These are phyloP conservation scores for Globisporangium irregulare DNA, from an alignment of 352 stramenopile species.

Conservation along the genomic window DNA sequence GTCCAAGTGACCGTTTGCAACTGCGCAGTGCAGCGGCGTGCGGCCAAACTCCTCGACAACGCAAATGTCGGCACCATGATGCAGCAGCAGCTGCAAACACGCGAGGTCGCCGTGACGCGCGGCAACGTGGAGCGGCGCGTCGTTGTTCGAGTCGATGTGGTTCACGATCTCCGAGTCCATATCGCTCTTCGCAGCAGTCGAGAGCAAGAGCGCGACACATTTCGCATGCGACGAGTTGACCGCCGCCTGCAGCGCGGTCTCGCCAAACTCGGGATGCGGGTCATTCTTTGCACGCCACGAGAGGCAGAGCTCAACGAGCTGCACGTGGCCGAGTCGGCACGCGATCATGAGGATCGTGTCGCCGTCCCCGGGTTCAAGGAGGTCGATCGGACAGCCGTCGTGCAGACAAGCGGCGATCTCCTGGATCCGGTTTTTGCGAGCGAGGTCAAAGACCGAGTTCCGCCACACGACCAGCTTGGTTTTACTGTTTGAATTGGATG, in stretches of 20 bases:
- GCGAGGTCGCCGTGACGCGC: conserved; percentile 62
- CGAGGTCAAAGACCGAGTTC: conserved; percentile 57
- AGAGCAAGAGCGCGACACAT: conserved; percentile 61
- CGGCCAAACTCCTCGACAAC: conserved; percentile 79
- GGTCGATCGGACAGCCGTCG: conserved; percentile 71
- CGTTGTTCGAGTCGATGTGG: conserved; percentile 78
- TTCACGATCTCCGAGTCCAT: conserved; percentile 89
- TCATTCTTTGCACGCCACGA: conserved; percentile 81
- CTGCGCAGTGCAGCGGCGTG: conserved; percentile 76
- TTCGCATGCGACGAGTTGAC: conserved; percentile 58
- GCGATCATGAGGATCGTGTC: conserved; percentile 83
- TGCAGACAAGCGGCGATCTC: conserved; percentile 47
- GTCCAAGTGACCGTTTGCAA: conserved; percentile 53
- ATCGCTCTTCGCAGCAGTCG: conserved; percentile 75
- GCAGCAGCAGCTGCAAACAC: conserved; percentile 69
- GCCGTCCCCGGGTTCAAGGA: conserved; percentile 64
- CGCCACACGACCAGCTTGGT: conserved; percentile 50
- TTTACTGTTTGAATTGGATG: conserved; percentile 22
- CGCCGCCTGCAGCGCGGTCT: conserved; percentile 76
- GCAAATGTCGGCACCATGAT: conserved; percentile 80
- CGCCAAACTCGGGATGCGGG: conserved; percentile 80
- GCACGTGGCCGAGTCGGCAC: conserved; percentile 54
- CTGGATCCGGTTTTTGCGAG: conserved; percentile 35
- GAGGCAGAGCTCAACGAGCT: conserved; percentile 70
- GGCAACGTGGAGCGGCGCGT: conserved; percentile 79